Base-by-base conservation (phyloP, 805 yeast species). In the Candida sakaeoensis region DNA sequence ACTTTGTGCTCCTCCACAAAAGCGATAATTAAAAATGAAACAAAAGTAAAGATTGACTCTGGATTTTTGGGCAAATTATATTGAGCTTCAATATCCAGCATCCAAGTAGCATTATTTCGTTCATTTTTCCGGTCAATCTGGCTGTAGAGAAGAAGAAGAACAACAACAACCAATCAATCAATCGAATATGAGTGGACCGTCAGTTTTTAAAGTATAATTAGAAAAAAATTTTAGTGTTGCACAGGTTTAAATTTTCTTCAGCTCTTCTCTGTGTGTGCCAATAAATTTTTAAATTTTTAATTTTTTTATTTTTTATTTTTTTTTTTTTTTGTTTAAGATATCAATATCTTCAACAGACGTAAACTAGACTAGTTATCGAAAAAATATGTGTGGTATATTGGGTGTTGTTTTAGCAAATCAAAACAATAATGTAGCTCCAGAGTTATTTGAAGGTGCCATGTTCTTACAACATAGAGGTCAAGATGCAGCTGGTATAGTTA, bases 401-500 rank as follows among this genome's bases (percentile, higher is more conserved):
- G 99, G 96, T 43, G 74, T 91, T 39, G 84, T 88, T 31, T 72
- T 87, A 42, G 86, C 95, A 9, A 85, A 88, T 61, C 85, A 80
- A 50, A 61, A 71, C 17, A 73, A 72, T 36, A 74, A 77, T 42
- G 96, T 85, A 36, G 95, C 96, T 9, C 80, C 95, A 4, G 98
- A 90, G 56, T 72, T 93, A 33, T 81, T 88, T 41, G 99, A 93
- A 60, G 96, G 96, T 5, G 83, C 91, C 47, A 79, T 89, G 68
- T 91, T 84, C 61, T 70, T 93, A 46, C 99, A 93, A 60, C 99
- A 93, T 59, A 78, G 99, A 58, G 99, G 99, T 33, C 99, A 93
- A 68, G 99, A 93, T 61, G 99, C 99, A 8, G 96, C 97, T n/a
- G 99, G 99, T 48, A 91, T 93, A 40, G 93, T 88, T 17, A 93